phyloP scores from a whole-genome alignment of 2,329 filamentous ascomycete species.

The Diaporthe destruens region DNA sequence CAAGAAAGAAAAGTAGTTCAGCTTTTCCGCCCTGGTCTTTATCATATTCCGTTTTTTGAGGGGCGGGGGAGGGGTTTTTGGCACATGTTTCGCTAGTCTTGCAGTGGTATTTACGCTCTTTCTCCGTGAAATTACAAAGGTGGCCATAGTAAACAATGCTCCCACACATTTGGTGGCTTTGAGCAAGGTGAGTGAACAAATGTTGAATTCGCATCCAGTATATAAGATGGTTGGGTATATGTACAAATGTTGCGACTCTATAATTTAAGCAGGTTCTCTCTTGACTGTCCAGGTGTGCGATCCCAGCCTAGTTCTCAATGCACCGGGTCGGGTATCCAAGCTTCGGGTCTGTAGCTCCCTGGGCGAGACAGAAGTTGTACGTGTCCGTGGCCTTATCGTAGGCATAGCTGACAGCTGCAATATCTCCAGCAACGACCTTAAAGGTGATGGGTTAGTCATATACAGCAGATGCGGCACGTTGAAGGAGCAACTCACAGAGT shows the following conservation, averaged over 20 bases:
- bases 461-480: background rate
- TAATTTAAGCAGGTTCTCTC: background rate
- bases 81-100: too few relatives aligned
- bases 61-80: too few relatives aligned
- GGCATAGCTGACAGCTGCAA: background rate
- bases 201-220: too few relatives aligned
- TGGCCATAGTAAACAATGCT: too few relatives aligned
- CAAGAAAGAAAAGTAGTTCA: too few relatives aligned
- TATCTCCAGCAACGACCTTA: background rate
- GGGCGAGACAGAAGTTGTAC: background rate
- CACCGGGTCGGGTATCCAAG: background rate
- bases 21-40: too few relatives aligned
- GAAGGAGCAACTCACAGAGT: background rate
- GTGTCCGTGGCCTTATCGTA: background rate
- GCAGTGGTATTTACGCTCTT: too few relatives aligned
- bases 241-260: background rate
- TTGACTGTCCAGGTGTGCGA: background rate
- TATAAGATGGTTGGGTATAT: background rate
- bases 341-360: background rate
- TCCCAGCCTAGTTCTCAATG: background rate
- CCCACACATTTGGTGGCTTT: too few relatives aligned
- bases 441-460: background rate
- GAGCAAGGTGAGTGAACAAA: too few relatives aligned
- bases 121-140: too few relatives aligned
- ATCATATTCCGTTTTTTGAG: too few relatives aligned